Percentiles rank a stretch among this genome's conserved stretches.
These are phyloP conservation scores for Alternaria viburni DNA, from an alignment of 2,329 filamentous ascomycete genomes.

Conservation along the genomic window DNA sequence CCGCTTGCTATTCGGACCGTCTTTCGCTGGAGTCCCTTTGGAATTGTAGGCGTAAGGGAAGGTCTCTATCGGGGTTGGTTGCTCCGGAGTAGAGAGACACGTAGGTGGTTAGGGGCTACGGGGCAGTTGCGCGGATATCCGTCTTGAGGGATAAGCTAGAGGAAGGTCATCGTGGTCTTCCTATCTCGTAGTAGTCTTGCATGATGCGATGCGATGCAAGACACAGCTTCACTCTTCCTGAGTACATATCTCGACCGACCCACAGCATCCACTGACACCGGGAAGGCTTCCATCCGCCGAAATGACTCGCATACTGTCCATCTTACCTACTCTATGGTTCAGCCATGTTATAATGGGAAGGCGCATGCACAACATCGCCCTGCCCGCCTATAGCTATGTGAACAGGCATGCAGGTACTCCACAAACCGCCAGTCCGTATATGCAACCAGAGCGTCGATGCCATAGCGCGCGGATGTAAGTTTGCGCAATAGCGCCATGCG, in stretches of 20 bases:
- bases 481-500: slow-evolving; percentile 3
- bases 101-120: neutral
- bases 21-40: neutral
- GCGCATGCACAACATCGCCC: neutral
- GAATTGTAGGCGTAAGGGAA: neutral
- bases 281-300: neutral
- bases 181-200: neutral
- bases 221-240: neutral
- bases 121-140: neutral
- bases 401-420: slow-evolving; percentile 2
- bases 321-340: neutral
- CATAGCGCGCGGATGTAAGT: slow-evolving; percentile 1
- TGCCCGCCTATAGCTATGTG: neutral
- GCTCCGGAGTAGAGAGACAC: neutral
- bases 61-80: neutral
- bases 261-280: neutral
- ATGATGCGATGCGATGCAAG: neutral
- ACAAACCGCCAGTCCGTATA: neutral
- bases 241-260: neutral
- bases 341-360: neutral
- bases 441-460: neutral
- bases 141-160: neutral
- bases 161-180: neutral
- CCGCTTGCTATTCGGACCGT: slow-evolving; percentile 1
- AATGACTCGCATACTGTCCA: neutral